Conservation (phyloP, 768 basidiomycete species). For the Chalciporus chontae region DNA sequence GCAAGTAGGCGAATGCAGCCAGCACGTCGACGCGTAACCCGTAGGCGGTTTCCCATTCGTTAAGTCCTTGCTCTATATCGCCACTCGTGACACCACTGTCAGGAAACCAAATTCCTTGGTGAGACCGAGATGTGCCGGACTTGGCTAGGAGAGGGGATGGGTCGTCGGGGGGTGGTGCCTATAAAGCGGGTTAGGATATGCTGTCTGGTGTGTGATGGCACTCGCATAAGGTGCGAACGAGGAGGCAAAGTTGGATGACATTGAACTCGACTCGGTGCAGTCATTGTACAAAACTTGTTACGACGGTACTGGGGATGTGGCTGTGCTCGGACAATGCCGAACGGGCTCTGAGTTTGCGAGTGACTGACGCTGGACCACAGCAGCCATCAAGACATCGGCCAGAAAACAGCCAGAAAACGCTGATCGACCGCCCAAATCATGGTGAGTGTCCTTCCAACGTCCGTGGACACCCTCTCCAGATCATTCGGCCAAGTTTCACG, state of each 20-base stretch:
- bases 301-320: too few relatives aligned
- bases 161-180: constrained; percentile 63
- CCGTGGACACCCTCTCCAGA: constrained; percentile 8
- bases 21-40: constrained; percentile 65
- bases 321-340: constrained; percentile 44
- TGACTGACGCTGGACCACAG: constrained; percentile 7
- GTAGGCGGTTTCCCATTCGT: constrained; percentile 69
- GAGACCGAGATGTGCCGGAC: constrained; percentile 22
- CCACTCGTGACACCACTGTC: constrained; percentile 34
- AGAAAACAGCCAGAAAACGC: constrained; percentile 21
- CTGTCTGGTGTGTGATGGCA: background rate
- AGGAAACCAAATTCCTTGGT: constrained; percentile 53
- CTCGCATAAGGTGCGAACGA: constrained; percentile 58
- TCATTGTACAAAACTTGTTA: too few relatives aligned
- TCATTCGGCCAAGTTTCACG: constrained; percentile 2
- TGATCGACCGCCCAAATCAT: constrained; percentile 27
- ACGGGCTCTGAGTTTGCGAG: constrained; percentile 27
- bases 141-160: constrained; percentile 25
- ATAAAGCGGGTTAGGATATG: constrained; percentile 3
- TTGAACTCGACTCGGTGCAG: too few relatives aligned
- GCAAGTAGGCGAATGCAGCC: constrained; percentile 59
- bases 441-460: constrained; percentile 28
- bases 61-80: constrained; percentile 40
- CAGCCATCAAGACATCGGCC: constrained; percentile 28
- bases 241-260: constrained; percentile 42